A percentile compares a stretch with the other conserved stretches of the same genome.
These are phyloP conservation scores for Neurospora discreta DNA, from an alignment of 495 filamentous ascomycete genomes.

Conservation along the genomic window DNA sequence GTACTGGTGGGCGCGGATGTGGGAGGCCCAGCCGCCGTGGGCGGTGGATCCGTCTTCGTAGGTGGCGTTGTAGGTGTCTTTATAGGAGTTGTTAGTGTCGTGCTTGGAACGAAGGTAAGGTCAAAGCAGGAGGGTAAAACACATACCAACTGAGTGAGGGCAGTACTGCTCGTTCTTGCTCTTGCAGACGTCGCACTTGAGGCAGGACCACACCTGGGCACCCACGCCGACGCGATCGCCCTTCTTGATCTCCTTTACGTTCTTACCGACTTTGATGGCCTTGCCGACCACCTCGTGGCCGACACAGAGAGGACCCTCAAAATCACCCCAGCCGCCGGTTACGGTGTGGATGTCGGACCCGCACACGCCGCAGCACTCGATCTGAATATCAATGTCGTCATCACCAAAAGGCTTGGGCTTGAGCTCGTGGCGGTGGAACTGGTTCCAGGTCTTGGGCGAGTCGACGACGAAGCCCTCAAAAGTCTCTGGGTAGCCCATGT, in stretches of 20 bases:
- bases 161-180: constrained; percentile 68
- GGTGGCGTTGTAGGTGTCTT: constrained; percentile 24
- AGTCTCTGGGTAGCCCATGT: constrained; percentile 66
- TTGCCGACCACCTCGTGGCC: constrained; percentile 68
- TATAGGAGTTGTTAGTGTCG: not conserved
- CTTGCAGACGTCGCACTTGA: constrained; percentile 39
- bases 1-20: constrained; percentile 67
- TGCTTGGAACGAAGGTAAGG: not conserved
- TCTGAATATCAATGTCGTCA: constrained; percentile 60
- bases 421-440: constrained; percentile 39
- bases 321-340: constrained; percentile 64
- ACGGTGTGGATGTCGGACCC: constrained; percentile 71
- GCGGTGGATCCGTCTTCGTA: constrained; percentile 19
- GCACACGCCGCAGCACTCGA: constrained; percentile 60
- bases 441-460: constrained; percentile 19
- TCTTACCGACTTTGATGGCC: constrained; percentile 54
- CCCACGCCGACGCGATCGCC: constrained; percentile 75
- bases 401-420: constrained; percentile 69
- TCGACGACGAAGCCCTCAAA: constrained; percentile 52
- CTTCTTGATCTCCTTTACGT: constrained; percentile 41
- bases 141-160: constrained; percentile 39
- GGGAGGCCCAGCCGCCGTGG: constrained; percentile 32
- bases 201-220: constrained; percentile 62
- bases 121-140: not conserved
- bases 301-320: constrained; percentile 54